phyloP scores from a whole-genome alignment of 1,284 basidiomycete genomes.

The Paramarasmius palmivorus region DNA sequence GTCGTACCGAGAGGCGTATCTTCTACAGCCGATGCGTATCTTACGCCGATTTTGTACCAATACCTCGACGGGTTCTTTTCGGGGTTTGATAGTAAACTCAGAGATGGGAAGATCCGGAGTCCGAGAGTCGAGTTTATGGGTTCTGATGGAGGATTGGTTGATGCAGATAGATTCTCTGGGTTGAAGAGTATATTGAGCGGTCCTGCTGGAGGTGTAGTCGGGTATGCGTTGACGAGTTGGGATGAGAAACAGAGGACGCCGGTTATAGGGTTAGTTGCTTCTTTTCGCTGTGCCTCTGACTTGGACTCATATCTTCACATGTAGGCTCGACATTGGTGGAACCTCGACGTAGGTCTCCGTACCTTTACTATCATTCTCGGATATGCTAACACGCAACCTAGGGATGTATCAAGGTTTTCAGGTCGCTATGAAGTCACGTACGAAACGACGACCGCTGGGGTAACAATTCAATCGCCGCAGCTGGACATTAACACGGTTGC shows the following conservation, averaged over 20 bases:
- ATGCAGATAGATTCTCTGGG: slow-evolving; percentile 84
- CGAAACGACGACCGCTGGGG: slow-evolving; percentile 90
- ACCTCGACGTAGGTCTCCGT: slow-evolving; percentile 61
- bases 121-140: slow-evolving; percentile 85
- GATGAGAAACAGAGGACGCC: slow-evolving; percentile 65
- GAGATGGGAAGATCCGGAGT: slow-evolving; percentile 44
- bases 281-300: not conserved
- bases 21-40: slow-evolving; percentile 94
- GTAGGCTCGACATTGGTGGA: slow-evolving; percentile 79
- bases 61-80: slow-evolving; percentile 92
- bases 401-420: slow-evolving; percentile 84
- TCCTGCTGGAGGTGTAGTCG: slow-evolving; percentile 88
- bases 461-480: slow-evolving; percentile 87
- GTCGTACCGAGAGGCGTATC: slow-evolving; percentile 93
- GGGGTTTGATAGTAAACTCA: slow-evolving; percentile 80
- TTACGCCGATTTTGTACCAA: slow-evolving; percentile 84
- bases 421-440: slow-evolving; percentile 87
- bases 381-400: too few relatives aligned
- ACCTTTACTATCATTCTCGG: too few relatives aligned
- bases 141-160: slow-evolving; percentile 85
- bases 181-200: slow-evolving; percentile 88
- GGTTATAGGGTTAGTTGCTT: slow-evolving; percentile 65
- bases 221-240: slow-evolving; percentile 84
- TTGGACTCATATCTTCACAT: not conserved
- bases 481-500: slow-evolving; percentile 89